A percentile compares a stretch with the other conserved stretches of the same genome.
Conservation (phyloP, 2,329 filamentous ascomycete genomes). For the Colletotrichum karsti region DNA sequence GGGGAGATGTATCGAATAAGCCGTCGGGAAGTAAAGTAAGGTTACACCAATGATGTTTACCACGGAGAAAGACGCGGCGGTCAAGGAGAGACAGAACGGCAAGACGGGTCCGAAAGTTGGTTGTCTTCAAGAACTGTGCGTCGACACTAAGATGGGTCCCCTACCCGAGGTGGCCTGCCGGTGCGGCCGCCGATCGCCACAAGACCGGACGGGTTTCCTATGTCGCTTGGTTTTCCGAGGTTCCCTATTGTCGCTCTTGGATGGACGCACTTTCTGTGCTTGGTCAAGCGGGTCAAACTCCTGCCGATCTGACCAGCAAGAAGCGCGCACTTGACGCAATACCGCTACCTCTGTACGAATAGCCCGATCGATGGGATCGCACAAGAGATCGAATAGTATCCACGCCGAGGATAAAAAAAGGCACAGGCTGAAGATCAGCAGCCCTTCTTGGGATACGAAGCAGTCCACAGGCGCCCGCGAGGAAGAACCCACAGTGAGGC, state of each 20-base stretch:
- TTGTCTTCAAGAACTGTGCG: neutral
- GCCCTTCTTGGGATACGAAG: conserved; percentile 12
- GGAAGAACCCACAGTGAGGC: neutral
- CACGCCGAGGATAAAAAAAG: neutral
- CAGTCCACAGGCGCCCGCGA: conserved; percentile 5
- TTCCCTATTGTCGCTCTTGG: neutral
- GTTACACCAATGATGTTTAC: neutral
- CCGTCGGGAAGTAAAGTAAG: neutral
- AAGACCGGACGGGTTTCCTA: neutral
- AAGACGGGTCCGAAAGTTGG: neutral
- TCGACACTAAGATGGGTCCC: neutral
- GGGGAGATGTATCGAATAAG: neutral
- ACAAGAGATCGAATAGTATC: neutral
- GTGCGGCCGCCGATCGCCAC: conserved; percentile 1
- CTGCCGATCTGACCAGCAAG: conserved; percentile 5
- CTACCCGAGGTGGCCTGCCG: neutral
- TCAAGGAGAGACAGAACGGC: neutral
- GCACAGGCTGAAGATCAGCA: conserved; percentile 8
- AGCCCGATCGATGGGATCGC: conserved; percentile 19
- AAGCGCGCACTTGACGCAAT: conserved; percentile 17
- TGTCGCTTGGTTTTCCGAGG: neutral
- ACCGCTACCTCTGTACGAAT: neutral
- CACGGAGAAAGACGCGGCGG: neutral
- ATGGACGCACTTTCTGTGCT: neutral
- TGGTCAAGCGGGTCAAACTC: conserved; percentile 3